Base-by-base conservation (phyloP, 805 yeast species). In the Priceomyces haplophilus region DNA sequence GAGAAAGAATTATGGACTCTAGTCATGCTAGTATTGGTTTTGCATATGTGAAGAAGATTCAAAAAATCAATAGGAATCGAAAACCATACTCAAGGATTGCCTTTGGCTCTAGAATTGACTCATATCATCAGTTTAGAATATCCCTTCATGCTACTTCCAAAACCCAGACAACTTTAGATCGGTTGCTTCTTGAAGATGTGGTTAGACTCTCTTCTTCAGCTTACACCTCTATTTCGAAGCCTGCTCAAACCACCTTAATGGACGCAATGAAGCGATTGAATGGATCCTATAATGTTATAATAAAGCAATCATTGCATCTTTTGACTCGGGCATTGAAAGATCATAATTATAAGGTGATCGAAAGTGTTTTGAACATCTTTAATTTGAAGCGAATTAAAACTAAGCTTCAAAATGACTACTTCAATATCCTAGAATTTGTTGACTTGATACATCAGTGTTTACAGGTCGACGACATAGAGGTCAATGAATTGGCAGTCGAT, bases 61-160 rank as follows among this genome's bases (percentile, higher is more conserved):
- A 85, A 54, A 69, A 78, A n/a, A 64, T 86, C 3, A 76, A 83
- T 4, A 80, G 85, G 34, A 60, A 79, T 16, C 65, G 79, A 4
- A 81, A 83, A 45, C 87, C 89, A 1, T 83, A 72, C 49, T 89
- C 98, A 0, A 79, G 97, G 55, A 74, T 87, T 0, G 75, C 85
- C 1, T 58, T 88, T n/a, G 95, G 86, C 2, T 78, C 86, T 0
- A 74, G 95, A 42, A 70, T 88, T 11, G 85, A 82, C 42, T 67
- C 82, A 12, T 85, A 80, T 48, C 97, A 90, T 50, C 78, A 79
- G 58, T 82, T 85, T 50, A 76, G 98, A 51, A 78, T 84, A 19
- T 68, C 80, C 1, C 71, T 86, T 29, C 87, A 83, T 52, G 76
- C 88, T 0, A 84, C 91, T 0, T 80, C 85, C 3, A 73, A 96